These are phyloP conservation scores for Eucalyptus marginata DNA, from an alignment of 345 rosid species.

Conservation along the genomic window DNA sequence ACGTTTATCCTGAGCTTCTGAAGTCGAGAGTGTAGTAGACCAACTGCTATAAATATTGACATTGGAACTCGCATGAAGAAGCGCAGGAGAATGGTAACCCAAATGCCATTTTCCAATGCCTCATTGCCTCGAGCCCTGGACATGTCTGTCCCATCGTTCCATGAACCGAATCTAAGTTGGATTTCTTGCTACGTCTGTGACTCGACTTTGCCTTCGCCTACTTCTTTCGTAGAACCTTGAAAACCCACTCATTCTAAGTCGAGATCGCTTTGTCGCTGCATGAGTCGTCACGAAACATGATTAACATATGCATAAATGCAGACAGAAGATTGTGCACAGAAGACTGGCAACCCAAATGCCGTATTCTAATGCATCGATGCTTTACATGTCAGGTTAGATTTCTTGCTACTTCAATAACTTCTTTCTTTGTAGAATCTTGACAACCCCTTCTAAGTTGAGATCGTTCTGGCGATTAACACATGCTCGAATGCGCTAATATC, in stretches of 20 bases:
- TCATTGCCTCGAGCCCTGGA: background rate
- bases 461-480: background rate
- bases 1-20: background rate
- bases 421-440: background rate
- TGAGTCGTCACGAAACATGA: fast-evolving
- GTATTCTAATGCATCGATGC: background rate
- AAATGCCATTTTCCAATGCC: background rate
- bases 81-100: background rate
- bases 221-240: background rate
- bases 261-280: background rate
- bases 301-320: background rate
- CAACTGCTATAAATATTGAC: background rate
- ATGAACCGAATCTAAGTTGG: background rate
- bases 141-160: background rate
- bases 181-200: background rate
- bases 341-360: background rate
- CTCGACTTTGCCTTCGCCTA: background rate
- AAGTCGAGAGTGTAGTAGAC: background rate
- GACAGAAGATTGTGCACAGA: background rate
- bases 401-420: background rate
- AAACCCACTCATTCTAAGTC: background rate
- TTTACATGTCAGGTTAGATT: background rate
- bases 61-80: background rate
- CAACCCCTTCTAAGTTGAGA: background rate
- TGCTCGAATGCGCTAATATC: background rate